Base-by-base conservation (phyloP, 768 basidiomycete species). In the Sporobolomyces pararoseus region DNA sequence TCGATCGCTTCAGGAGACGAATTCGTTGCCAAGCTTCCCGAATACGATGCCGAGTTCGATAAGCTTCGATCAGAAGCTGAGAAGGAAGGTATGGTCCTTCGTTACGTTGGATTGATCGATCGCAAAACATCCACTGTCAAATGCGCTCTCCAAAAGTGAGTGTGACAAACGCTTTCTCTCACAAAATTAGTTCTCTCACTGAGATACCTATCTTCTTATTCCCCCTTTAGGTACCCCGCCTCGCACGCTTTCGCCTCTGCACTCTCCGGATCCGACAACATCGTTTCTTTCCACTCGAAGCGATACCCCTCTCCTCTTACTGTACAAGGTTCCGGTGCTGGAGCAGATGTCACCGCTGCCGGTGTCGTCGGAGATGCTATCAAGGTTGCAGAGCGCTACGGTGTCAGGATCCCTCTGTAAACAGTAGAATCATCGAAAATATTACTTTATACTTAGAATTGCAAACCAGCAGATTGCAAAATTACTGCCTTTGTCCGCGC, bases 281-380 rank as follows among this genome's bases (percentile, higher is more conserved):
- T 99, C 78, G 86, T 99, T 78, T 90, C 96, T 83, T 97, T 98
- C 85, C 89, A 91, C 78, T 97, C 95, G 0, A 87, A 89, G 77
- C 84, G 96, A 49, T 99, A 99, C 78, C 87, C 88, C 4, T 84
- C 87, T 12, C 95, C 96, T 27, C 82, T 99, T 65, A 90, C 98
- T 69, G 84, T 99, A 39, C 95, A 97, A 77, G 96, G 96, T 58
- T 88, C 94, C 1, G 96, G 96, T 4, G 96, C 96, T 0, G 96
- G 96, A n/a, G 92, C 92, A 1, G 92, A 89, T 31, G 95, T 98
- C 19, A 99, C 96, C 37, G 96, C 96, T 0, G 98, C 98, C 91
- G 96, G 96, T 12, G 93, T 97, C 21, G 83, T 95, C 73, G 87
- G 89, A 54, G 95, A 98, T 78, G 80, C 94, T 62, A 79, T 97